Conservation (phyloP, 768 basidiomycete genomes). For the Lanmaoa pseudosensibilis region DNA sequence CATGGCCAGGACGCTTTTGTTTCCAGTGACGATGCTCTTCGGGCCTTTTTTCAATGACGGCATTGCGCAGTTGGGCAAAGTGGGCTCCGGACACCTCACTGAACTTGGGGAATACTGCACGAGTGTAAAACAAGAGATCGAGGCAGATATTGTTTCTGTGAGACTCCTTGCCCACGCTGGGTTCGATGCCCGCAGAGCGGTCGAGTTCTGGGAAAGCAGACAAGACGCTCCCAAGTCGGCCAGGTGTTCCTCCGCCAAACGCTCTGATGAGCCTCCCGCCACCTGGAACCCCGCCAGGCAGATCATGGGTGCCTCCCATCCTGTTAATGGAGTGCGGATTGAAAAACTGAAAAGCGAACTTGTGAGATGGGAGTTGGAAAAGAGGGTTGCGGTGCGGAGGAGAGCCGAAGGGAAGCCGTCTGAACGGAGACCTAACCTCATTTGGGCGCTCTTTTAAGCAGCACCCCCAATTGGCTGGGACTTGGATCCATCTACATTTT, state of each 20-base stretch:
- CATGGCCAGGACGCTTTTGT: conserved; percentile 72
- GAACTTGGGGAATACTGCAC: conserved; percentile 76
- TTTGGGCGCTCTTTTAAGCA: conserved; percentile 15
- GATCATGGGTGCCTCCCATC: conserved; percentile 45
- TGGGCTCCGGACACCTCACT: conserved; percentile 72
- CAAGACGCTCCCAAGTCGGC: conserved; percentile 28
- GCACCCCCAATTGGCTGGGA: not conserved
- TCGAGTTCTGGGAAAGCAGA: conserved; percentile 79
- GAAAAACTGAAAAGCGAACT: conserved; percentile 44
- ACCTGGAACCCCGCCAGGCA: conserved; percentile 25
- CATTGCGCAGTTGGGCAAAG: conserved; percentile 75
- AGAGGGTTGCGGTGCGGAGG: conserved; percentile 26
- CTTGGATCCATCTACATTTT: conserved; percentile 1
- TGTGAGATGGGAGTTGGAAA: conserved; percentile 43
- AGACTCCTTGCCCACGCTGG: conserved; percentile 90
- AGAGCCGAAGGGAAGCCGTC: conserved; percentile 20
- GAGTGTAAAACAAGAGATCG: conserved; percentile 81
- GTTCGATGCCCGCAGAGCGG: conserved; percentile 81
- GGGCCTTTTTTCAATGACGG: conserved; percentile 97
- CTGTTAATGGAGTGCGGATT: conserved; percentile 44
- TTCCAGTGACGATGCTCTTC: conserved; percentile 87
- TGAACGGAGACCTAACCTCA: conserved; percentile 13
- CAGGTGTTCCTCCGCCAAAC: conserved; percentile 22
- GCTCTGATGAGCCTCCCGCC: conserved; percentile 6
- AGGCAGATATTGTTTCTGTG: conserved; percentile 88